These are phyloP conservation scores for Cordyceps fumosorosea DNA, from an alignment of 2,329 filamentous ascomycete genomes.

Conservation along the genomic window DNA sequence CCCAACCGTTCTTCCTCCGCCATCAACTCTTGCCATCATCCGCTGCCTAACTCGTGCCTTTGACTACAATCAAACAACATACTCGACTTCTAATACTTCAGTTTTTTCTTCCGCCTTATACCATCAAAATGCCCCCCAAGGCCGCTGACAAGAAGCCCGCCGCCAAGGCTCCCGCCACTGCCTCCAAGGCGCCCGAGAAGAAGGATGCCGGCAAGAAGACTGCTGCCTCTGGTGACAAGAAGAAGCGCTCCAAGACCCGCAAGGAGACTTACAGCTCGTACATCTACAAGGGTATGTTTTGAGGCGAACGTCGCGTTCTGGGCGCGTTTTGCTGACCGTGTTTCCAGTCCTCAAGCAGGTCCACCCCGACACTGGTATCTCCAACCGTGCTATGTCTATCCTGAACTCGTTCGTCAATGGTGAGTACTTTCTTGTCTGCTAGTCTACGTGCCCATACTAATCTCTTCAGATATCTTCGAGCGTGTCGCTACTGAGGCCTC, in stretches of 20 bases:
- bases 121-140: conserved; percentile 87
- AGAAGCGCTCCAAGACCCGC: conserved; percentile 99
- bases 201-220: conserved; percentile 99
- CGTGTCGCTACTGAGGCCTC: conserved; percentile 96
- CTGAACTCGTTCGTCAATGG: conserved; percentile 99
- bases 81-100: conserved; percentile 16
- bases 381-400: conserved; percentile 99
- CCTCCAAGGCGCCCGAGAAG: conserved; percentile 74
- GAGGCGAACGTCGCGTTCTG: neutral
- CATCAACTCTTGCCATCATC: conserved; percentile 38
- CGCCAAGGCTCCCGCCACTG: conserved; percentile 84
- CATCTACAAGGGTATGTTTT: conserved; percentile 91
- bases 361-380: conserved; percentile 99
- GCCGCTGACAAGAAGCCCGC: conserved; percentile 98
- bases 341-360: conserved; percentile 94
- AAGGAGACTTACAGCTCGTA: conserved; percentile 99
- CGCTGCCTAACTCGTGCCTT: conserved; percentile 26
- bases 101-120: conserved; percentile 17
- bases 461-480: conserved; percentile 83
- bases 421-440: conserved; percentile 37
- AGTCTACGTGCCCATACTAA: neutral
- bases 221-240: conserved; percentile 92
- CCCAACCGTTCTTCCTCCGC: conserved; percentile 41
- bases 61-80: conserved; percentile 14
- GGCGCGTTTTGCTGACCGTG: conserved; percentile 14